Percentiles rank a stretch among this genome's conserved stretches.
Evolutionary conservation across 176 grass and related monocot species (phyloP).

Genomic region (Poa annua): DNA sequence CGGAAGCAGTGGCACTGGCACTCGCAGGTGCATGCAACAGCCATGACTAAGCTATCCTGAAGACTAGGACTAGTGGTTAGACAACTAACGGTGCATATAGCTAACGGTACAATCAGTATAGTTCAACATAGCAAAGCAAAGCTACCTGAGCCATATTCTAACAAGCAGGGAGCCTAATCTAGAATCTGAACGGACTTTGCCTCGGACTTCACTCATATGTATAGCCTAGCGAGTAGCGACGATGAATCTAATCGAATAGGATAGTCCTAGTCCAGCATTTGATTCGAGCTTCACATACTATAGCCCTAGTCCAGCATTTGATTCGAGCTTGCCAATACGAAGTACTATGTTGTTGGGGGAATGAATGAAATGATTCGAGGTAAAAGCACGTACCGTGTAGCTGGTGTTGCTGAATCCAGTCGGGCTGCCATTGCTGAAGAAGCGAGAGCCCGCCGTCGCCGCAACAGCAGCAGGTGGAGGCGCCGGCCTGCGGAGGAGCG

Average conservation of each 20-base stretch:
- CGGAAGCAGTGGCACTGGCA: no score
- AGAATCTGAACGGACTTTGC: neutral
- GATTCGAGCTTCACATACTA: neutral
- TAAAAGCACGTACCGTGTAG: neutral
- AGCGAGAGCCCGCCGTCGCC: neutral
- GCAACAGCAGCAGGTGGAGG: neutral
- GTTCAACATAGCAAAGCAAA: conserved; percentile 16
- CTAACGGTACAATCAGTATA: no score
- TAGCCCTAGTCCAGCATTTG: conserved; percentile 1
- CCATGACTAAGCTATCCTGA: no score
- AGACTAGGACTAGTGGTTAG: no score
- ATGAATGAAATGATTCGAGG: neutral
- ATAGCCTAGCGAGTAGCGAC: neutral
- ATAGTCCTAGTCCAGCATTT: neutral
- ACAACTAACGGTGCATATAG: no score
- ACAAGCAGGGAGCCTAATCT: neutral
- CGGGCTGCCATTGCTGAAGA: neutral
- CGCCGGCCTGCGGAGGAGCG: neutral
- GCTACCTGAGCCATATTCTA: neutral
- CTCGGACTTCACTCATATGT: neutral
- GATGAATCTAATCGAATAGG: neutral
- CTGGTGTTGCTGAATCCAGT: neutral
- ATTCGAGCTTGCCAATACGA: neutral
- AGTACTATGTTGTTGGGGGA: neutral
- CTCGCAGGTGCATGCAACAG: no score